Percentiles rank a stretch among this genome's conserved stretches.
phyloP scores from a whole-genome alignment of 495 filamentous ascomycete species.

The Platismatia glauca region DNA sequence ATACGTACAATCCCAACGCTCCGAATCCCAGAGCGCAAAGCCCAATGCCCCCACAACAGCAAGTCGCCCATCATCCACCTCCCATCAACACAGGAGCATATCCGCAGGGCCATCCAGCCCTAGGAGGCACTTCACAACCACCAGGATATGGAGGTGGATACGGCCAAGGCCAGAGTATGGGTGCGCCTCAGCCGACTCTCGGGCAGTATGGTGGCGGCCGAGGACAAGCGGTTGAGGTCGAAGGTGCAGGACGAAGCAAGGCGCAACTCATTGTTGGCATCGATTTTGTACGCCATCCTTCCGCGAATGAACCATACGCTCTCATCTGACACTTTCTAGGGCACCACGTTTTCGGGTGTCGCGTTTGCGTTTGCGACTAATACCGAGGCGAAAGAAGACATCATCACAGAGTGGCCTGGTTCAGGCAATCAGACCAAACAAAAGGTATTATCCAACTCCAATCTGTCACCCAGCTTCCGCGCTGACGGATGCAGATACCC shows the following conservation, averaged over 20 bases:
- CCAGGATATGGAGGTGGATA: constrained; percentile 42
- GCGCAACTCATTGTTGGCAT: constrained; percentile 65
- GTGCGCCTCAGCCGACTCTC: constrained; percentile 31
- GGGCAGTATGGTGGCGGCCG: constrained; percentile 42
- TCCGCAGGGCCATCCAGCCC: constrained; percentile 40
- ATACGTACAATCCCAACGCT: constrained; percentile 53
- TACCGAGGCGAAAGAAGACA: constrained; percentile 66
- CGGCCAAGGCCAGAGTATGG: constrained; percentile 24
- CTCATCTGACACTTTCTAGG: constrained; percentile 32
- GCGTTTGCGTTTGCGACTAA: constrained; percentile 74
- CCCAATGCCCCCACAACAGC: constrained; percentile 48
- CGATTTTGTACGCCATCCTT: constrained; percentile 42
- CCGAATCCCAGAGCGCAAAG: constrained; percentile 52
- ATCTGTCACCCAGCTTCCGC: not conserved
- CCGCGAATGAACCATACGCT: not conserved
- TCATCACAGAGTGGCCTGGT: constrained; percentile 73
- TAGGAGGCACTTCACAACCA: constrained; percentile 36
- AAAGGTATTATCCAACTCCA: constrained; percentile 41
- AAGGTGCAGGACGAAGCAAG: constrained; percentile 68
- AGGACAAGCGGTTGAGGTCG: constrained; percentile 66
- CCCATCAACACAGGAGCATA: constrained; percentile 56
- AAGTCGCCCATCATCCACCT: constrained; percentile 61
- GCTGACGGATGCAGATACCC: constrained; percentile 48
- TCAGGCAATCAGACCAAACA: constrained; percentile 70
- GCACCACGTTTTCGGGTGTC: constrained; percentile 72